Evolutionary conservation across 495 filamentous ascomycete genomes (phyloP).

Genomic region (Daldinia concentrica): DNA sequence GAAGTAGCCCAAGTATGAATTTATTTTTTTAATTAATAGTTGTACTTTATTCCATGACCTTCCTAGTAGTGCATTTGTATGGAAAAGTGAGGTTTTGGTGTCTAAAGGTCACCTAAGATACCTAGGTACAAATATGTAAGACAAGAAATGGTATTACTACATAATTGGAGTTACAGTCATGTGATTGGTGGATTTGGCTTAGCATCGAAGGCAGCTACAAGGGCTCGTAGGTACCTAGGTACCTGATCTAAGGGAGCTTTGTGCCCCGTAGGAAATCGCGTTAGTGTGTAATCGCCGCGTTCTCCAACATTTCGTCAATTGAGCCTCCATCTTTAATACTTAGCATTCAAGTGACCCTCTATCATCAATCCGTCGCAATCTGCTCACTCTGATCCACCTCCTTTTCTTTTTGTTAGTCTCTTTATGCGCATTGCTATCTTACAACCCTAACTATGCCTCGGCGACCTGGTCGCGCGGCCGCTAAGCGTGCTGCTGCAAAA

Average conservation of each 20-base stretch:
- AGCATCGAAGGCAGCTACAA: not conserved
- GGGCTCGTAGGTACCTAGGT: too few species aligned
- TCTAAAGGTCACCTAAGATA: not conserved
- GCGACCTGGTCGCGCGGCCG: conserved; percentile 57
- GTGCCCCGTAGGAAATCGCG: not conserved
- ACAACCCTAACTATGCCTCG: conserved; percentile 43
- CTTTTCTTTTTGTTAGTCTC: not conserved
- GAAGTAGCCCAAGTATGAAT: too few species aligned
- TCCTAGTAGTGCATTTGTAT: not conserved
- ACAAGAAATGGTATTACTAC: not conserved
- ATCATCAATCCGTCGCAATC: not conserved
- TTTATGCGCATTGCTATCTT: not conserved
- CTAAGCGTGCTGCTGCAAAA: conserved; percentile 56
- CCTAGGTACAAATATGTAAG: not conserved
- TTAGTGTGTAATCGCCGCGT: not conserved
- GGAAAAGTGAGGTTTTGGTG: not conserved
- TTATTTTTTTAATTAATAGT: too few species aligned
- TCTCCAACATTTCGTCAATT: not conserved
- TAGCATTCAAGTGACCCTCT: not conserved
- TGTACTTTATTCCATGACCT: too few species aligned
- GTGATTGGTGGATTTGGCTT: not conserved
- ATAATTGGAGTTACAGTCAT: not conserved
- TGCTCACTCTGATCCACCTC: not conserved
- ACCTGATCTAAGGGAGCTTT: too few species aligned
- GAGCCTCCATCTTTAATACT: not conserved